Evolutionary conservation across 805 yeast genomes (phyloP).

Genomic region (Metschnikowia lachancei): DNA sequence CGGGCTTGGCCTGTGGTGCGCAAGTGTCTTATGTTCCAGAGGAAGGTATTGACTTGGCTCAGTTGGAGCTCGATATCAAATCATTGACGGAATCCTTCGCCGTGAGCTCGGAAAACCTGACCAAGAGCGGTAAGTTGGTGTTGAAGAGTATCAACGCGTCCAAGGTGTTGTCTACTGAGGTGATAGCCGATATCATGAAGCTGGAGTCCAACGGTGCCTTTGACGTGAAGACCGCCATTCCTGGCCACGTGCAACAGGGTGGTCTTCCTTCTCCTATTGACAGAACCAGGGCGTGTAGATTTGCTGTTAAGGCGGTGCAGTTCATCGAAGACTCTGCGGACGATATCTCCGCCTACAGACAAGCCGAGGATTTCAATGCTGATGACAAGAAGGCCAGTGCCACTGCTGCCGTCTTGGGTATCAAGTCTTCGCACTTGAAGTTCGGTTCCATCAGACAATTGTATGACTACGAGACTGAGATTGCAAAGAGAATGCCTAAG

Average conservation of each 20-base stretch:
- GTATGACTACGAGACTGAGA: conserved; percentile 84
- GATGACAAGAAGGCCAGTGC: conserved; percentile 34
- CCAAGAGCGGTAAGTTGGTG: conserved; percentile 66
- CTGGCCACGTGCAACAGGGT: conserved; percentile 89
- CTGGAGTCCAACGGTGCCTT: conserved; percentile 63
- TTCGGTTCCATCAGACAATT: conserved; percentile 73
- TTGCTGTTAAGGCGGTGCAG: conserved; percentile 65
- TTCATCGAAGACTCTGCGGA: conserved; percentile 53
- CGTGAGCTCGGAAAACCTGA: conserved; percentile 58
- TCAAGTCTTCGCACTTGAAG: conserved; percentile 69
- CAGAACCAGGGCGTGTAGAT: conserved; percentile 69
- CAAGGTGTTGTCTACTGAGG: conserved; percentile 62
- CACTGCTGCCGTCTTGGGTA: conserved; percentile 82
- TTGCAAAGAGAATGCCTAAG: conserved; percentile 82
- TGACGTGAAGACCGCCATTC: conserved; percentile 76
- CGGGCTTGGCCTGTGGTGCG: conserved; percentile 70
- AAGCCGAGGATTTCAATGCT: conserved; percentile 31
- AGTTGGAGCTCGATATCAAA: conserved; percentile 63
- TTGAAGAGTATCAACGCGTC: conserved; percentile 67
- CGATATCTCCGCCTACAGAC: conserved; percentile 23
- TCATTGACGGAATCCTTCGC: conserved; percentile 57
- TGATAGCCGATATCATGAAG: conserved; percentile 66
- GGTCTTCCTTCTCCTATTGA: conserved; percentile 75
- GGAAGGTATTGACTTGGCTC: conserved; percentile 56
- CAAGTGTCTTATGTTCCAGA: conserved; percentile 77